Evolutionary conservation across 2,329 filamentous ascomycete species (phyloP).

Genomic region (Alternaria sp.): DNA sequence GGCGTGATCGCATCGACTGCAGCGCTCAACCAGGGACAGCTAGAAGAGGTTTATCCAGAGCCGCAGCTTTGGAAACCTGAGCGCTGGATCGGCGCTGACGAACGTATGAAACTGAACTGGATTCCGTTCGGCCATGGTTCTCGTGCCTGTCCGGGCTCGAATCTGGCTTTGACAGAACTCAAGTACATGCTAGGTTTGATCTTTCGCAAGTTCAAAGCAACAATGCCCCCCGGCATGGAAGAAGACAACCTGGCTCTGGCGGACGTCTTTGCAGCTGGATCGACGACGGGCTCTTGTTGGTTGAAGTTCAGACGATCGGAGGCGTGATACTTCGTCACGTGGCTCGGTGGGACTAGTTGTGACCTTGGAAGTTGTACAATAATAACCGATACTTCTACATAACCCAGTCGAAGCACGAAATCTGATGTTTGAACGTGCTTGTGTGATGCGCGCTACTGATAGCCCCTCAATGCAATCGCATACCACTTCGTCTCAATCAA

Average conservation of each 20-base stretch:
- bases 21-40: conserved; percentile 1
- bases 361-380: background rate
- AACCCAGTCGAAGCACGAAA: background rate
- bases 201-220: background rate
- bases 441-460: background rate
- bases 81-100: background rate
- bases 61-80: background rate
- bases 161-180: conserved; percentile 7
- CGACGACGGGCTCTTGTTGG: conserved; percentile 1
- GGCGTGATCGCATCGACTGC: conserved; percentile 3
- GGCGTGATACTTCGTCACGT: background rate
- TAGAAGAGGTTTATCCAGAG: background rate
- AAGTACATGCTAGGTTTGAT: conserved; percentile 4
- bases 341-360: background rate
- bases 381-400: background rate
- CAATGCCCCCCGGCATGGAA: background rate
- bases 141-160: conserved; percentile 2
- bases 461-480: background rate
- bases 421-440: background rate
- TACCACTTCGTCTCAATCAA: background rate
- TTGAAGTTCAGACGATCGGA: background rate
- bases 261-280: conserved; percentile 4
- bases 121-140: conserved; percentile 4
- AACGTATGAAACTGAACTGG: conserved; percentile 8
- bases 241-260: background rate